These are phyloP conservation scores for Aspergillus nidulans DNA, from an alignment of 495 filamentous ascomycete species.

Conservation along the genomic window DNA sequence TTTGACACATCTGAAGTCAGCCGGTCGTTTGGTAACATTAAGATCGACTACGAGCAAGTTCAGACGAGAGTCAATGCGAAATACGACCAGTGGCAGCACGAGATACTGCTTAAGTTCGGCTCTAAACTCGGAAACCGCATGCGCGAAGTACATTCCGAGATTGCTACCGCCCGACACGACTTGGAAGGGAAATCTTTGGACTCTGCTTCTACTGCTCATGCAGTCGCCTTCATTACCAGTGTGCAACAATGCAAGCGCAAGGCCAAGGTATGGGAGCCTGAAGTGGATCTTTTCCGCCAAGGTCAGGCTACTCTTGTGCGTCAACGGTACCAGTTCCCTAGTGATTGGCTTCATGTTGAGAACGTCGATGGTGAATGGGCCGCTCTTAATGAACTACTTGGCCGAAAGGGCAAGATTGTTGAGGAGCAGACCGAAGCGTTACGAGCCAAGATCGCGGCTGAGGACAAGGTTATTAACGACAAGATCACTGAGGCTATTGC, in stretches of 20 bases:
- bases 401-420: slow-evolving; percentile 86
- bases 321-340: slow-evolving; percentile 87
- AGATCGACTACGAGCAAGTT: slow-evolving; percentile 95
- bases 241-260: slow-evolving; percentile 94
- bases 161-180: slow-evolving; percentile 81
- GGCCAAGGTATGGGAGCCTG: slow-evolving; percentile 87
- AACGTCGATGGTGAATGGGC: slow-evolving; percentile 94
- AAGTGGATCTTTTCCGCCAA: slow-evolving; percentile 91
- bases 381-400: slow-evolving; percentile 80
- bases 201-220: slow-evolving; percentile 88
- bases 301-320: slow-evolving; percentile 85
- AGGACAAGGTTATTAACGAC: slow-evolving; percentile 83
- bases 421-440: slow-evolving; percentile 93
- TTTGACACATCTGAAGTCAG: slow-evolving; percentile 95
- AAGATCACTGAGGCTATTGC: slow-evolving; percentile 77
- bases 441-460: slow-evolving; percentile 90
- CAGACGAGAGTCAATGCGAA: slow-evolving; percentile 97
- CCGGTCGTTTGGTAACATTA: slow-evolving; percentile 85
- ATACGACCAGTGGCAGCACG: slow-evolving; percentile 99
- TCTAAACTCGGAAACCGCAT: slow-evolving; percentile 82
- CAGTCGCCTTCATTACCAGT: slow-evolving; percentile 95
- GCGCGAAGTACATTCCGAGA: slow-evolving; percentile 81
- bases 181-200: slow-evolving; percentile 87
- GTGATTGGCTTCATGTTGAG: slow-evolving; percentile 89
- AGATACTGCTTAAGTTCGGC: slow-evolving; percentile 90